These are phyloP conservation scores for Diaporthe sp. DNA, from an alignment of 2,329 filamentous ascomycete species.

Conservation along the genomic window DNA sequence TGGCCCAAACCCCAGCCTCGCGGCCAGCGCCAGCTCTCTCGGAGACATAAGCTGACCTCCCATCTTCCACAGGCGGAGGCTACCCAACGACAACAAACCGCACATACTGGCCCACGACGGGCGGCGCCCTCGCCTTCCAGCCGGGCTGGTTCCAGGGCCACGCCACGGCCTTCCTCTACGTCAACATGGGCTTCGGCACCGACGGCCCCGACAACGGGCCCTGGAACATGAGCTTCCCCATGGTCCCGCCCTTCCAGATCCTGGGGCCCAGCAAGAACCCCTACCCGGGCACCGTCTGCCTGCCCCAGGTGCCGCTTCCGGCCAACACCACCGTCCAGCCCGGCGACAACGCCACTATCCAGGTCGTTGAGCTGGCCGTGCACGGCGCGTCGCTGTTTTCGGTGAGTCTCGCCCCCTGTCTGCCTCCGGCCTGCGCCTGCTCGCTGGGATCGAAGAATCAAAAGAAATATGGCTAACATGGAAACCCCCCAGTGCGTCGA, in stretches of 20 bases:
- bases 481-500: constrained; percentile 81
- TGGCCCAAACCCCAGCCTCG: no score
- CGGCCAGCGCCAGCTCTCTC: not conserved
- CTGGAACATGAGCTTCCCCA: constrained; percentile 86
- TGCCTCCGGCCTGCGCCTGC: not conserved
- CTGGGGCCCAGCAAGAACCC: constrained; percentile 83
- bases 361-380: constrained; percentile 84
- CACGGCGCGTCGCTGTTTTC: constrained; percentile 89
- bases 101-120: constrained; percentile 90
- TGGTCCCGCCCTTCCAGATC: constrained; percentile 86
- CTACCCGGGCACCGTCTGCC: constrained; percentile 90
- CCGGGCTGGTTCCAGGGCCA: constrained; percentile 98
- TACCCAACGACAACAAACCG: constrained; percentile 83
- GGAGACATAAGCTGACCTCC: constrained; percentile 5
- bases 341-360: constrained; percentile 93
- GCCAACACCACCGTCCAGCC: constrained; percentile 76
- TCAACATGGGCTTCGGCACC: constrained; percentile 90
- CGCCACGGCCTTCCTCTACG: constrained; percentile 82
- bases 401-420: constrained; percentile 60
- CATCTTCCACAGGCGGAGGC: constrained; percentile 78
- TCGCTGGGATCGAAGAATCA: not conserved
- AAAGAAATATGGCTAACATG: constrained; percentile 29
- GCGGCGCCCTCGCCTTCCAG: constrained; percentile 90
- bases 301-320: constrained; percentile 90
- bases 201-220: constrained; percentile 75